A percentile compares a stretch with the other conserved stretches of the same genome.
Evolutionary conservation across 2,329 filamentous ascomycete genomes (phyloP).

Genomic region (Sporothrix phasma): DNA sequence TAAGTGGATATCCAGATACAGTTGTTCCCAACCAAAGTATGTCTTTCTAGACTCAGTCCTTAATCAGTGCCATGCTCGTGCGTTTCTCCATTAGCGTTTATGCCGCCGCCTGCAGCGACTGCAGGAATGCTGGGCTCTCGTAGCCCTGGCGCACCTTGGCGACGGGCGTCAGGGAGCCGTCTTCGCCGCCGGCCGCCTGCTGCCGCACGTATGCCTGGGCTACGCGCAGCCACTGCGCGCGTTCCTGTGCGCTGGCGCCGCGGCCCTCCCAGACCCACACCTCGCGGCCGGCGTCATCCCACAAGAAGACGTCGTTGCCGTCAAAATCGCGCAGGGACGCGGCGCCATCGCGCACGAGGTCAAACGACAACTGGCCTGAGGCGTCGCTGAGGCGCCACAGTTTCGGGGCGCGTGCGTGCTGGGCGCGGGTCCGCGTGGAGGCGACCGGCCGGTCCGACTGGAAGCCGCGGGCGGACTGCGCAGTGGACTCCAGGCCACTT

Average conservation of each 20-base stretch:
- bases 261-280: constrained; percentile 60
- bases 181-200: constrained; percentile 24
- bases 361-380: constrained; percentile 46
- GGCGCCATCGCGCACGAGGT: constrained; percentile 36
- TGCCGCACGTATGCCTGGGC: constrained; percentile 45
- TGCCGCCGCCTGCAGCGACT: constrained; percentile 13
- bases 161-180: constrained; percentile 35
- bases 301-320: constrained; percentile 51
- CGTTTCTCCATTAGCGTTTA: no score
- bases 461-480: constrained; percentile 14
- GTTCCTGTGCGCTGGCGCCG: constrained; percentile 48
- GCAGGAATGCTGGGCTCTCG: constrained; percentile 44
- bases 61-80: no score
- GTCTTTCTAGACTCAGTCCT: no score
- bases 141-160: constrained; percentile 48
- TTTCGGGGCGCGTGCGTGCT: constrained; percentile 21
- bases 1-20: background rate
- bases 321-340: constrained; percentile 43
- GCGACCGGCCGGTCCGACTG: constrained; percentile 8
- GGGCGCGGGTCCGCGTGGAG: background rate
- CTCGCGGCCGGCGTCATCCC: constrained; percentile 45
- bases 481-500: constrained; percentile 25
- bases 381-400: constrained; percentile 56
- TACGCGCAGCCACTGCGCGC: constrained; percentile 48
- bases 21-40: background rate